phyloP scores from a whole-genome alignment of 441 rosid genomes.

The Populus trichocarpa region DNA sequence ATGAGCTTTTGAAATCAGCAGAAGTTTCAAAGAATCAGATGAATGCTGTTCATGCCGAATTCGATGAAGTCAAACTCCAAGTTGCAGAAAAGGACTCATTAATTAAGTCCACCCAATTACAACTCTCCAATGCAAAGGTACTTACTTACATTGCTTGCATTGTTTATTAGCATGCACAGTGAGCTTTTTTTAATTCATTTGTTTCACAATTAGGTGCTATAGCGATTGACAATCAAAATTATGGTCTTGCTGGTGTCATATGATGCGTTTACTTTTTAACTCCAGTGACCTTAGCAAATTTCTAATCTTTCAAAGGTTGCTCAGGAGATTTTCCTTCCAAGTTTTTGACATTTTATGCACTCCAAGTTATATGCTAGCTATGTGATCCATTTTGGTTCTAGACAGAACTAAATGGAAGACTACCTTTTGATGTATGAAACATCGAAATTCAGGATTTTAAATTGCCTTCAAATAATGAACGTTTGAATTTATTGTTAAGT shows the following conservation, averaged over 20 bases:
- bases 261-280: neutral
- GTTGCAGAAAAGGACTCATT: constrained; percentile 64
- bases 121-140: constrained; percentile 89
- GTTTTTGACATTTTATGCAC: neutral
- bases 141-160: constrained; percentile 1
- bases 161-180: constrained; percentile 4
- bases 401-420: neutral
- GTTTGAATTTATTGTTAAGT: neutral
- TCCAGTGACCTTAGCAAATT: neutral
- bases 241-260: neutral
- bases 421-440: neutral
- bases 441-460: neutral
- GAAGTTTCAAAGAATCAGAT: constrained; percentile 52
- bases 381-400: constrained; percentile 4
- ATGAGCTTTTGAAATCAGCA: constrained; percentile 68
- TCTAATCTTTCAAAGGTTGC: neutral
- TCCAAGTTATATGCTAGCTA: neutral
- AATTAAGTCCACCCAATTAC: constrained; percentile 63
- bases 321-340: neutral
- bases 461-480: neutral
- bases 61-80: constrained; percentile 57
- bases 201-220: neutral
- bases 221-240: neutral
- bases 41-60: constrained; percentile 40
- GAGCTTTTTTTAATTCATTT: neutral